Evolutionary conservation across 768 basidiomycete species (phyloP), one percentile per base, ranked within the genome.

Genomic region (Naganishia antarctica): DNA sequence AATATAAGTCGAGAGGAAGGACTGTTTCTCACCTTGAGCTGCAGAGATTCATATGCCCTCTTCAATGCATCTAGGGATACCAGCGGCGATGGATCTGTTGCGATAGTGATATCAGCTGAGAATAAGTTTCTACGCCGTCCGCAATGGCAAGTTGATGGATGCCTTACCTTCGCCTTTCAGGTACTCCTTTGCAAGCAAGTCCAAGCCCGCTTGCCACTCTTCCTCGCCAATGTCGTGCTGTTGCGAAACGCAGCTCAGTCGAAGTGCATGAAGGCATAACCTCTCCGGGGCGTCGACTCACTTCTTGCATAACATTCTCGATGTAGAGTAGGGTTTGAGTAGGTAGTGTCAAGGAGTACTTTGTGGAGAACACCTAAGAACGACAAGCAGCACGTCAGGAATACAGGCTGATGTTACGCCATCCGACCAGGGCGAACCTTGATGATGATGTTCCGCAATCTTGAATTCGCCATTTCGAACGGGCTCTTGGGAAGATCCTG

Each of bases 121-220:
- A n/a, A n/a, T n/a, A n/a, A n/a, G n/a, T n/a, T n/a, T n/a, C n/a
- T n/a, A n/a, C n/a, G n/a, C n/a, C n/a, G n/a, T n/a, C 34, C 13
- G 21, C 0, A 23, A 63, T 57, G n/a, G n/a, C n/a, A n/a, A n/a
- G n/a, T n/a, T n/a, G n/a, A n/a, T n/a, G n/a, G n/a, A n/a, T n/a
- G n/a, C n/a, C 73, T 65, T 34, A 77, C 76, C 76, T 70, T 77
- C 76, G 23, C 74, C 76, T 57, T 73, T 73, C 26, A 77, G 69
- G 64, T 77, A 77, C 59, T 77, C 76, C 61, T 68, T 72, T 13
- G 76, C 74, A 71, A 74, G 75, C 25, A 74, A 69, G 45, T 77
- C 76, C 32, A 77, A 53, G 8, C 72, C 76, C 5, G 61, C 66
- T 6, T 66, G 44, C 76, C 74, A 75, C 65, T 75, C 76, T 57